These are phyloP conservation scores for Stephanocyclus meneghinianus DNA, from an alignment of 352 stramenopile species.

Conservation along the genomic window DNA sequence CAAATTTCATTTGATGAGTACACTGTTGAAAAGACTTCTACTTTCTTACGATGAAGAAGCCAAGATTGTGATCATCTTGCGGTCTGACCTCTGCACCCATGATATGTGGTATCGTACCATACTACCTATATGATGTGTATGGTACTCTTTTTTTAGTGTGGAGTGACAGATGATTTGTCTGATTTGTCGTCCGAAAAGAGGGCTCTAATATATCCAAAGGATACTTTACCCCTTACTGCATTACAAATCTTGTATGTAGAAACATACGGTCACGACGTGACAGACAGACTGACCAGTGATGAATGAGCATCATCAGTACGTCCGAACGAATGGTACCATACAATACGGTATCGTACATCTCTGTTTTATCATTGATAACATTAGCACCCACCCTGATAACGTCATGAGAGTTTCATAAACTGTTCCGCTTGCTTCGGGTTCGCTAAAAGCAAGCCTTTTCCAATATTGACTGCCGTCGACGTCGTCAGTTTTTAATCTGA, in stretches of 20 bases:
- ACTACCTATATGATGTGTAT: too few relatives aligned
- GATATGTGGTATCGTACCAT: not conserved
- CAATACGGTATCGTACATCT: not conserved
- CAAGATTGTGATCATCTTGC: not conserved
- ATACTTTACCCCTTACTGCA: constrained; percentile 9
- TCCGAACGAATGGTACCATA: too few relatives aligned
- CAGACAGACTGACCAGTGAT: not conserved
- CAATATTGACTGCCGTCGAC: constrained; percentile 51
- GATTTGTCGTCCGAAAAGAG: not conserved
- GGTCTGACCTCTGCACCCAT: not conserved
- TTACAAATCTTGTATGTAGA: not conserved
- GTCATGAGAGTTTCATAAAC: not conserved
- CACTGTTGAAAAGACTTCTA: too few relatives aligned
- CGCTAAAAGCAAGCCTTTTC: not conserved
- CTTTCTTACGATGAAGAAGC: too few relatives aligned
- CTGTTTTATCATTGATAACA: not conserved
- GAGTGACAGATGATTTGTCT: too few relatives aligned
- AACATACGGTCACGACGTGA: not conserved
- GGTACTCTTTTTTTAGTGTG: too few relatives aligned
- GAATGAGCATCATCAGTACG: not conserved
- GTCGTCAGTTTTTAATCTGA: constrained; percentile 67
- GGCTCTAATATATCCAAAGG: not conserved
- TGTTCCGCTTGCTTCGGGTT: not conserved
- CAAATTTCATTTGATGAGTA: not conserved
- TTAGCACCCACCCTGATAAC: too few relatives aligned